These are phyloP conservation scores for Yamadazyma diddensiae DNA, from an alignment of 1,139 yeast genomes.

Conservation along the genomic window DNA sequence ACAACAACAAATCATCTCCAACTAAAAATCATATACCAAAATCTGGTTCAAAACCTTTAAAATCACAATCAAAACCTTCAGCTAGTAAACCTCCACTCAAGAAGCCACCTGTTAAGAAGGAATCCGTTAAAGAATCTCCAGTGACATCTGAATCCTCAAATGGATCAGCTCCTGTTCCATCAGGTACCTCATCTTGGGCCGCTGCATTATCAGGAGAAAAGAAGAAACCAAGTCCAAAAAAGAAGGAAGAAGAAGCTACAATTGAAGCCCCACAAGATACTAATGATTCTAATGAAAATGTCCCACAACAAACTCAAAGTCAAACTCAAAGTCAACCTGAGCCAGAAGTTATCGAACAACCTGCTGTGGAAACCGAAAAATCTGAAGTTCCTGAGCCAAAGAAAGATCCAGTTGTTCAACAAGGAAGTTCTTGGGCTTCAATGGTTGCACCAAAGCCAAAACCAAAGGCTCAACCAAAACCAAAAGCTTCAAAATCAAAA, in stretches of 20 bases:
- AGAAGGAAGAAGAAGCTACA: constrained; percentile 13
- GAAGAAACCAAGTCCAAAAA: constrained; percentile 24
- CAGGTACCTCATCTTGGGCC: constrained; percentile 45
- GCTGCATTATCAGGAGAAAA: constrained; percentile 44
- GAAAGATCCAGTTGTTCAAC: constrained; percentile 6
- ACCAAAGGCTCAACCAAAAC: constrained; percentile 19
- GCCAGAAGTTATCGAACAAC: constrained; percentile 15
- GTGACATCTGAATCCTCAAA: constrained; percentile 9
- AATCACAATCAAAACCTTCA: not conserved
- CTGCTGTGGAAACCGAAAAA: constrained; percentile 3
- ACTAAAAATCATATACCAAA: constrained; percentile 1
- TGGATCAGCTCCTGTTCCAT: constrained; percentile 18
- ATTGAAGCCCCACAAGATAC: constrained; percentile 14
- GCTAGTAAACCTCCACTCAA: constrained; percentile 10
- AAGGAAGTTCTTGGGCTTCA: constrained; percentile 50
- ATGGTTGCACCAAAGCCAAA: constrained; percentile 56
- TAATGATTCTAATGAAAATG: constrained; percentile 9
- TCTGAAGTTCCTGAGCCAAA: constrained; percentile 4
- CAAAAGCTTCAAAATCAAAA: constrained; percentile 10
- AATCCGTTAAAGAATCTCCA: constrained; percentile 4
- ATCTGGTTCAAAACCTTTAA: constrained; percentile 4
- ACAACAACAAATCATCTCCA: constrained; percentile 1
- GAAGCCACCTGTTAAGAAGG: constrained; percentile 7
- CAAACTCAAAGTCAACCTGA: constrained; percentile 15
- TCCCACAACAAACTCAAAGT: constrained; percentile 1